These are phyloP conservation scores for Ustilago hordei DNA, from an alignment of 1,284 basidiomycete species.

Conservation along the genomic window DNA sequence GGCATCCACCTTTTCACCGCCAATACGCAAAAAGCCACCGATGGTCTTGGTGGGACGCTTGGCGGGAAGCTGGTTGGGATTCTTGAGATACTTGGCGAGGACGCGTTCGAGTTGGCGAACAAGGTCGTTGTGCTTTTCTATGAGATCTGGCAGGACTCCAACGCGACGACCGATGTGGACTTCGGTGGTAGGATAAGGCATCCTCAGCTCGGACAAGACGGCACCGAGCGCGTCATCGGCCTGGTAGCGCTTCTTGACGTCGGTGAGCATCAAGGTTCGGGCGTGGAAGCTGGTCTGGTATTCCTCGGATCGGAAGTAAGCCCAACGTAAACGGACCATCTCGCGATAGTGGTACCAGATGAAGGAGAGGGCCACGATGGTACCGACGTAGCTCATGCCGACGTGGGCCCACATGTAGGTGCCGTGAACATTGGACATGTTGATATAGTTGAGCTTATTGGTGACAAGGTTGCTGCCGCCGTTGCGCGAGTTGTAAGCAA, in stretches of 20 bases:
- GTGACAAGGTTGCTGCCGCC: slow-evolving; percentile 30
- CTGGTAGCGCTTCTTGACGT: slow-evolving; percentile 80
- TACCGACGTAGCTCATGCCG: slow-evolving; percentile 65
- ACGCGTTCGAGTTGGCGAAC: slow-evolving; percentile 85
- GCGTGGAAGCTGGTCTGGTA: slow-evolving; percentile 72
- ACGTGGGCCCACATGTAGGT: slow-evolving; percentile 67
- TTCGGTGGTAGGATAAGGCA: slow-evolving; percentile 84
- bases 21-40: slow-evolving; percentile 79
- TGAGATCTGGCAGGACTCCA: slow-evolving; percentile 79
- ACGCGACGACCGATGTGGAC: slow-evolving; percentile 84
- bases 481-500: slow-evolving; percentile 57
- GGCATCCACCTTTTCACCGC: slow-evolving; percentile 76
- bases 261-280: slow-evolving; percentile 75
- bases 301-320: slow-evolving; percentile 64
- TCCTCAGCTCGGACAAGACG: slow-evolving; percentile 73
- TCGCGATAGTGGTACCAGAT: slow-evolving; percentile 63
- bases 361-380: slow-evolving; percentile 58
- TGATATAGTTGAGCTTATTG: slow-evolving; percentile 56
- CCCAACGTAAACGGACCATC: slow-evolving; percentile 63
- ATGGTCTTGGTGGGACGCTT: slow-evolving; percentile 80
- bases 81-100: slow-evolving; percentile 83
- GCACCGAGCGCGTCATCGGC: slow-evolving; percentile 75
- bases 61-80: slow-evolving; percentile 78
- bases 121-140: slow-evolving; percentile 86
- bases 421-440: slow-evolving; percentile 64